phyloP scores from a whole-genome alignment of 2,329 filamentous ascomycete species.

The Neofusicoccum sp. region DNA sequence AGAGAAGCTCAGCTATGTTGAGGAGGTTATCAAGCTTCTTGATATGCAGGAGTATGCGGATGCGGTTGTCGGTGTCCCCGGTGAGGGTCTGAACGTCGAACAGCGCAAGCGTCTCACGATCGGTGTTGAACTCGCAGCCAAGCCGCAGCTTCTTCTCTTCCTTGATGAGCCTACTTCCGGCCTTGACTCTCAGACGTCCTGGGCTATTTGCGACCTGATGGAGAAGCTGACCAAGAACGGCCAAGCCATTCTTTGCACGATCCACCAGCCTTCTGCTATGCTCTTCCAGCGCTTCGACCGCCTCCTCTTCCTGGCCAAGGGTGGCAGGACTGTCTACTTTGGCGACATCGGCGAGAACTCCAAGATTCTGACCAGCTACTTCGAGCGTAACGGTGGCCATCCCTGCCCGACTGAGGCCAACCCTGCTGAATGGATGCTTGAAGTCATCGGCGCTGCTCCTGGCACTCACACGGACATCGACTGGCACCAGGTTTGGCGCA shows the following conservation, averaged over 20 bases:
- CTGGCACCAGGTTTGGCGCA: conserved; percentile 51
- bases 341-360: conserved; percentile 70
- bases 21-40: conserved; percentile 80
- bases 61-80: conserved; percentile 80
- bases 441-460: conserved; percentile 54
- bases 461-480: conserved; percentile 51
- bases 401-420: conserved; percentile 68
- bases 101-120: conserved; percentile 65
- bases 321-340: conserved; percentile 74
- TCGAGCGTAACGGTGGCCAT: conserved; percentile 68
- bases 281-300: conserved; percentile 83
- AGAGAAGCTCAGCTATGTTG: conserved; percentile 80
- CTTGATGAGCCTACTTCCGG: conserved; percentile 73
- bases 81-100: conserved; percentile 63
- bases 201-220: conserved; percentile 22
- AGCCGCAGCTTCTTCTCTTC: conserved; percentile 68
- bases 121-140: conserved; percentile 48
- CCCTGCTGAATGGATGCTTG: conserved; percentile 78
- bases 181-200: conserved; percentile 51
- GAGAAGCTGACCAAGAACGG: conserved; percentile 50
- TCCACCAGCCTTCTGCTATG: conserved; percentile 84
- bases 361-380: conserved; percentile 64
- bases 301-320: conserved; percentile 69
- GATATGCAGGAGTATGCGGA: conserved; percentile 86
- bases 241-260: conserved; percentile 60